These are phyloP conservation scores for Stagonosporopsis tanaceti DNA, from an alignment of 2,329 filamentous ascomycete genomes.

Conservation along the genomic window DNA sequence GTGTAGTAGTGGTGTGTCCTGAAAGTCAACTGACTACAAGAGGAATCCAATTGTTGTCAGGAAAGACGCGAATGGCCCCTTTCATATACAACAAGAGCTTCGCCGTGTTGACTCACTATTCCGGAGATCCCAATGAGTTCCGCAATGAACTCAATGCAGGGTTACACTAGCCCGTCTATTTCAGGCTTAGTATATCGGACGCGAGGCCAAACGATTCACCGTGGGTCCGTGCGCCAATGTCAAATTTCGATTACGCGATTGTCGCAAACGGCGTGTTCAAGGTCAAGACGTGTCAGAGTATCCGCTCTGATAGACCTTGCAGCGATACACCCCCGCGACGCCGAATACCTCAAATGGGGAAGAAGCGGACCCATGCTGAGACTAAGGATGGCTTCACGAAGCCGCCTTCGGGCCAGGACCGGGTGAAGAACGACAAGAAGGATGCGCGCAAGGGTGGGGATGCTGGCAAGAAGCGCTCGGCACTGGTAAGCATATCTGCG, in stretches of 20 bases:
- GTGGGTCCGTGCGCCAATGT: constrained; percentile 10
- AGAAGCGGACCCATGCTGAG: constrained; percentile 53
- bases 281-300: constrained; percentile 50
- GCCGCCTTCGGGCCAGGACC: constrained; percentile 44
- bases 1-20: constrained; percentile 4
- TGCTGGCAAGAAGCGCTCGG: constrained; percentile 34
- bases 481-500: constrained; percentile 37
- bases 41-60: background rate
- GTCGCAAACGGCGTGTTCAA: constrained; percentile 31
- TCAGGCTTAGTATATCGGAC: constrained; percentile 25
- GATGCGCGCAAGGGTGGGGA: constrained; percentile 48
- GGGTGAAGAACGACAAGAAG: constrained; percentile 39
- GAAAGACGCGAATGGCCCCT: background rate
- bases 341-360: constrained; percentile 49
- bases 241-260: constrained; percentile 33
- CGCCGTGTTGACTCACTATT: constrained; percentile 38
- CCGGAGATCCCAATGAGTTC: constrained; percentile 29
- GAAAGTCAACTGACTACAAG: constrained; percentile 12
- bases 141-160: constrained; percentile 22
- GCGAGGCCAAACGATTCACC: constrained; percentile 34
- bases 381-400: constrained; percentile 51
- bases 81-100: constrained; percentile 10
- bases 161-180: constrained; percentile 24
- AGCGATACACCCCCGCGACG: constrained; percentile 35
- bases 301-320: constrained; percentile 50